phyloP scores from a whole-genome alignment of 257 asterid species.

The Solanum tarijense region DNA sequence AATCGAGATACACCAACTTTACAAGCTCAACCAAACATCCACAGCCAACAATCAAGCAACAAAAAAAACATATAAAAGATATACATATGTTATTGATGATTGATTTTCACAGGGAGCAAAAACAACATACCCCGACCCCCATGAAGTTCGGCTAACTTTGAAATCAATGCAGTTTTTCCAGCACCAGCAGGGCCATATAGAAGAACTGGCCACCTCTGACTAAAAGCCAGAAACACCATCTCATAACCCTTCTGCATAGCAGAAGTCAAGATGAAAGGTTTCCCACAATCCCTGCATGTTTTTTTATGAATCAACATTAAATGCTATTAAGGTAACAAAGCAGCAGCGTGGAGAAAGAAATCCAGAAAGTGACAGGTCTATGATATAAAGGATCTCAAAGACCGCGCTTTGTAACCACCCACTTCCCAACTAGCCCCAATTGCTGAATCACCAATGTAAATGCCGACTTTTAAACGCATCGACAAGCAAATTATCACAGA shows the following conservation, averaged over 20 bases:
- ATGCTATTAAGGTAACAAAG: not conserved
- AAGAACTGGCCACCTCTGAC: conserved; percentile 95
- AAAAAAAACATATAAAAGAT: not conserved
- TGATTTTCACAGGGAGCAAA: not conserved
- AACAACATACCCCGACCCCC: conserved; percentile 21
- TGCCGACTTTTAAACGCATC: not conserved
- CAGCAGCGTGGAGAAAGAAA: not conserved
- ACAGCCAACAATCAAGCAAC: not conserved
- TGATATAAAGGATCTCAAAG: not conserved
- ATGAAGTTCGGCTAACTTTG: conserved; percentile 46
- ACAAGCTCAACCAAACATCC: not conserved
- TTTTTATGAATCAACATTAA: conserved; percentile 1
- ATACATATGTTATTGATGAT: not conserved
- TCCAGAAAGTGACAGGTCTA: not conserved
- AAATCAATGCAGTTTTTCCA: conserved; percentile 78
- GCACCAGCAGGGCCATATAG: conserved; percentile 87
- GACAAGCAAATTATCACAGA: not conserved
- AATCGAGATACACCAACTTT: not conserved
- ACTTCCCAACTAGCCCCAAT: not conserved
- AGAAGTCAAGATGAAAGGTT: conserved; percentile 62
- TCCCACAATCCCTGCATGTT: conserved; percentile 35
- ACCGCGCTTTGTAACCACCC: not conserved
- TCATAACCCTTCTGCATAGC: conserved; percentile 54
- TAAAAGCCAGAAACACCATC: conserved; percentile 75
- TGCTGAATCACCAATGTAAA: not conserved